These are phyloP conservation scores for Camellia japonica DNA, from an alignment of 148 eudicot genomes.

Conservation along the genomic window DNA sequence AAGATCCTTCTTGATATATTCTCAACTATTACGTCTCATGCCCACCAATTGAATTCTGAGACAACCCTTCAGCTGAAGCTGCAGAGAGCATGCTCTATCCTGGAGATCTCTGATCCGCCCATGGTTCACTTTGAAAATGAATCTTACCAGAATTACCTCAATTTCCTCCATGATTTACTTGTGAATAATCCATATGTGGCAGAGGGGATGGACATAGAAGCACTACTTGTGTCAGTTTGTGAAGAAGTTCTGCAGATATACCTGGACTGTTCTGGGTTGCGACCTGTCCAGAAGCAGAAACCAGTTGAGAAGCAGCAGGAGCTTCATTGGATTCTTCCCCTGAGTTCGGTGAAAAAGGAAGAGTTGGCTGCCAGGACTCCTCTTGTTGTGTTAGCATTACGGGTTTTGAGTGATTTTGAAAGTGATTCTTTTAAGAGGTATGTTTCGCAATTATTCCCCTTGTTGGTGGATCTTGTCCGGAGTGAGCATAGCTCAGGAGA, in stretches of 20 bases:
- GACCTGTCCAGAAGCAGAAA: conserved; percentile 26
- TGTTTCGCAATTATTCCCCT: conserved; percentile 60
- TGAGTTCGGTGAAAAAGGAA: conserved; percentile 76
- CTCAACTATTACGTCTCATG: conserved; percentile 58
- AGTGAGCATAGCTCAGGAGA: conserved; percentile 64
- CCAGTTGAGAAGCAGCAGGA: conserved; percentile 19
- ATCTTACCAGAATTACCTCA: conserved; percentile 59
- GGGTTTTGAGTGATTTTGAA: conserved; percentile 52
- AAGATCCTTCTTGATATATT: conserved; percentile 59
- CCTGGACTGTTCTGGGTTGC: conserved; percentile 64
- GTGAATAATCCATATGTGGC: conserved; percentile 40
- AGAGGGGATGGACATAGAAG: conserved; percentile 54
- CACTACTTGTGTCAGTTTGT: conserved; percentile 52
- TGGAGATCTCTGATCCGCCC: conserved; percentile 83
- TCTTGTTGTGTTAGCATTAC: conserved; percentile 58
- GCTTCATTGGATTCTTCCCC: conserved; percentile 71
- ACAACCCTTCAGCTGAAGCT: conserved; percentile 47
- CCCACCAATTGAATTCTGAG: conserved; percentile 67
- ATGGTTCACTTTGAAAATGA: conserved; percentile 85
- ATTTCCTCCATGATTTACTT: conserved; percentile 59
- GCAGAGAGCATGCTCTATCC: conserved; percentile 64
- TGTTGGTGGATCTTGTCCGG: conserved; percentile 64
- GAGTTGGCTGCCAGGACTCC: conserved; percentile 81
- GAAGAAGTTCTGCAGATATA: conserved; percentile 65
- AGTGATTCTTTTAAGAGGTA: conserved; percentile 51